Base-by-base conservation (phyloP, 805 yeast genomes). In the Candida maesae region DNA sequence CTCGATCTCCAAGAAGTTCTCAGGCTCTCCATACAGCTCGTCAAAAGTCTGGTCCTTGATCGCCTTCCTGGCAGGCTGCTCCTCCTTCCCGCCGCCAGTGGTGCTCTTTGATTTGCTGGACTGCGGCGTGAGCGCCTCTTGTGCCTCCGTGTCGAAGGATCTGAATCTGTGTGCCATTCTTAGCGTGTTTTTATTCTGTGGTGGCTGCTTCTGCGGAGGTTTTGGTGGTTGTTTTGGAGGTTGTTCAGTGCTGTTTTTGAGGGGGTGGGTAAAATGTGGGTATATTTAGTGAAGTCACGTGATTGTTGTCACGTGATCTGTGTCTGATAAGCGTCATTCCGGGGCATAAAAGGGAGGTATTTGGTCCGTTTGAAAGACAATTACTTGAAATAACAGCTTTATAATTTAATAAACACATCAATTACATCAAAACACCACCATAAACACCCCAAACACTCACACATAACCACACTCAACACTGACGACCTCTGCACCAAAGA, bases 21-120 rank as follows among this genome's bases (percentile, higher is more conserved):
- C 98, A 0, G 97, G 98, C 53, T 85, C 95, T 0, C 95, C 96
- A 58, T 93, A 93, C 32, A 85, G 73, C 53, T 88, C 95, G 48
- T 78, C 84, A 60, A 81, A 81, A 4, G 87, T 73, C 60, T 84
- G 91, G 45, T 70, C 73, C 50, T 67, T 74, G 48, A 64, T 59
- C 26, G n/a, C 39, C 17, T 23, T 42, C 35, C 28, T 28, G 16
- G 27, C 21, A 11, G 19, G 16, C 17, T n/a, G n/a, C n/a, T n/a
- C n/a, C n/a, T n/a, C n/a, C n/a, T n/a, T n/a, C n/a, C n/a, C n/a
- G n/a, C n/a, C n/a, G n/a, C n/a, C n/a, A n/a, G n/a, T n/a, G n/a
- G n/a, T n/a, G n/a, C n/a, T n/a, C n/a, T 32, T 20, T 3, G 28
- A 27, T 21, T 17, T 36, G 23, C 29, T 19, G 21, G 40, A 14